Evolutionary conservation across 1,284 basidiomycete genomes (phyloP), one percentile per base, ranked within the genome.

Genomic region (Tylopilus sp.): DNA sequence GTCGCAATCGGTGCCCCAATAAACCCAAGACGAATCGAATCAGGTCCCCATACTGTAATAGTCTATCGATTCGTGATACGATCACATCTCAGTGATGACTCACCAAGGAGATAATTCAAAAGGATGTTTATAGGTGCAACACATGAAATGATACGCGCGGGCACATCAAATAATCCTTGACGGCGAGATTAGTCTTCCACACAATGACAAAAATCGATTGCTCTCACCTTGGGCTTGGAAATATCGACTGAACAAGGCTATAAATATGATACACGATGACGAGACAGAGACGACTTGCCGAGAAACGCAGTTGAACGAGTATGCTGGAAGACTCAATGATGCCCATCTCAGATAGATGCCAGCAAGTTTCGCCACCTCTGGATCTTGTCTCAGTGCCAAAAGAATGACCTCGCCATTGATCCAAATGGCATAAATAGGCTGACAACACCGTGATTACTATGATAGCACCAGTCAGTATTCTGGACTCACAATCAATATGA

Each of bases 1-100:
- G 92, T 93, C 0, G 95, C 91, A 33, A 98, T 78, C 0, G 96
- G 95, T 3, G 95, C 95, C 10, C 96, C 96, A 54, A 94, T 85
- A 72, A 94, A 99, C 9, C 96, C 96, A 1, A 98, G 76, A 17
- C 90, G 77, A 49, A 94, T 72, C 4, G 82, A 73, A 28, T 79
- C 73, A 0, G 92, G 92, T 3, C 92, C 92, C 90, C 91, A 94
- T 0, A 95, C 90, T 88, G 47, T 43, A 52, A 62, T 7, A 28
- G 25, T 36, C 32, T 31, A 54, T 61, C 32, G 56, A 49, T 50
- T 15, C 24, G 41, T 24, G 33, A 24, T 5, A 22, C n/a, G 13
- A 45, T n/a, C 48, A 15, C 10, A 44, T 33, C 14, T 25, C 8
- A 28, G 26, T 9, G 15, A 22, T 9, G 7, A 37, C 73, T 42